Evolutionary conservation across 495 filamentous ascomycete genomes (phyloP).

Genomic region (Aspergillus bridgeri): DNA sequence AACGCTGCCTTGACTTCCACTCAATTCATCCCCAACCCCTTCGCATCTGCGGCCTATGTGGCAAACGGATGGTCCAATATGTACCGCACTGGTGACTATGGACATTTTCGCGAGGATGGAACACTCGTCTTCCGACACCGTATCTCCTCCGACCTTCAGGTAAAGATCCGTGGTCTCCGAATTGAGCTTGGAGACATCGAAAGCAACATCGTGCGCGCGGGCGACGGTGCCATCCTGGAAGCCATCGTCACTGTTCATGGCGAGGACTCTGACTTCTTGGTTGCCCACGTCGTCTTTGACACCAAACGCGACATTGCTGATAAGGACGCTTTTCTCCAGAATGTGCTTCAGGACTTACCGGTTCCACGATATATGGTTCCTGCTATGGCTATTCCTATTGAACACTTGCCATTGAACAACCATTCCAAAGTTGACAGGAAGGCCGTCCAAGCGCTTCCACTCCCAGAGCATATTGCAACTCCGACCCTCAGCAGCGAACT

Average conservation of each 20-base stretch:
- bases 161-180: constrained; percentile 51
- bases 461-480: constrained; percentile 11
- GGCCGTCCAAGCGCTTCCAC: constrained; percentile 19
- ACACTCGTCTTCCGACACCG: constrained; percentile 35
- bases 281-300: constrained; percentile 32
- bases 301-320: constrained; percentile 7
- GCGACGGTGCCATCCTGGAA: constrained; percentile 23
- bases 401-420: constrained; percentile 29
- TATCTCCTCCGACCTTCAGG: constrained; percentile 40
- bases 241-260: constrained; percentile 31
- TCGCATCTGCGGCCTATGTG: constrained; percentile 15
- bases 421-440: constrained; percentile 34
- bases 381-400: constrained; percentile 21
- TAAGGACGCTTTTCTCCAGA: constrained; percentile 17
- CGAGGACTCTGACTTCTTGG: constrained; percentile 24
- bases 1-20: constrained; percentile 21
- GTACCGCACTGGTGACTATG: constrained; percentile 42
- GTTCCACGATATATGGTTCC: constrained; percentile 43
- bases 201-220: constrained; percentile 23
- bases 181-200: constrained; percentile 52
- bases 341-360: constrained; percentile 20
- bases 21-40: constrained; percentile 35
- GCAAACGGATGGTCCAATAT: constrained; percentile 30
- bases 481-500: constrained; percentile 12
- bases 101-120: constrained; percentile 33